Conservation (phyloP, 2,329 filamentous ascomycete genomes). For the Cladosporium sp. region DNA sequence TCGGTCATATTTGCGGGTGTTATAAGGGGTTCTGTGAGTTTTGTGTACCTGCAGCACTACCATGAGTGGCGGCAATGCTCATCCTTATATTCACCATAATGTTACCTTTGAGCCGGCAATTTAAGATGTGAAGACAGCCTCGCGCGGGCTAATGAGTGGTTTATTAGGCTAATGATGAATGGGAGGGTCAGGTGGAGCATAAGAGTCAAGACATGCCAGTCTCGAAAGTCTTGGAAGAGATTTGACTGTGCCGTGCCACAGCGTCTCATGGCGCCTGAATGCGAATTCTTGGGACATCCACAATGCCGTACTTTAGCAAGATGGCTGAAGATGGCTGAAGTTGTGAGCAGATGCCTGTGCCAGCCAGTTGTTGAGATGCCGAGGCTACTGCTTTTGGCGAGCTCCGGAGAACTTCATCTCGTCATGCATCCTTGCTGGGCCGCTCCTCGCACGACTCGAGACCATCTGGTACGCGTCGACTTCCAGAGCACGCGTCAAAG, state of each 20-base stretch:
- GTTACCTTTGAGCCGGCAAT: conserved; percentile 13
- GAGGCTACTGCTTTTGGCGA: neutral
- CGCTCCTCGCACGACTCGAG: neutral
- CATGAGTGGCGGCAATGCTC: neutral
- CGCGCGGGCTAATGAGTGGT: neutral
- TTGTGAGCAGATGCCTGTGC: neutral
- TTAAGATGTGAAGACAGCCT: neutral
- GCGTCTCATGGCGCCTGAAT: conserved; percentile 10
- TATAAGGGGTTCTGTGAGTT: neutral
- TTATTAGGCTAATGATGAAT: conserved; percentile 14
- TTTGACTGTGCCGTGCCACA: neutral
- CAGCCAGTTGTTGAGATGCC: neutral
- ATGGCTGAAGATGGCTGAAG: neutral
- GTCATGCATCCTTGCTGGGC: neutral
- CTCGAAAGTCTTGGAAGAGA: conserved; percentile 4
- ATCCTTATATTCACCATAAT: conserved; percentile 7
- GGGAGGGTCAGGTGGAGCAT: conserved; percentile 6
- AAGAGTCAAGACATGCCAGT: conserved; percentile 4
- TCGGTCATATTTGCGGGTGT: conserved; percentile 29
- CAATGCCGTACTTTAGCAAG: neutral
- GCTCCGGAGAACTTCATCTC: neutral
- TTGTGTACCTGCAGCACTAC: neutral
- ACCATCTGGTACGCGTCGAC: neutral
- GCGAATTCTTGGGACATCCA: neutral
- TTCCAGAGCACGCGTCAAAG: no score